phyloP scores from a whole-genome alignment of 257 asterid genomes.

The Coffea canephora region DNA sequence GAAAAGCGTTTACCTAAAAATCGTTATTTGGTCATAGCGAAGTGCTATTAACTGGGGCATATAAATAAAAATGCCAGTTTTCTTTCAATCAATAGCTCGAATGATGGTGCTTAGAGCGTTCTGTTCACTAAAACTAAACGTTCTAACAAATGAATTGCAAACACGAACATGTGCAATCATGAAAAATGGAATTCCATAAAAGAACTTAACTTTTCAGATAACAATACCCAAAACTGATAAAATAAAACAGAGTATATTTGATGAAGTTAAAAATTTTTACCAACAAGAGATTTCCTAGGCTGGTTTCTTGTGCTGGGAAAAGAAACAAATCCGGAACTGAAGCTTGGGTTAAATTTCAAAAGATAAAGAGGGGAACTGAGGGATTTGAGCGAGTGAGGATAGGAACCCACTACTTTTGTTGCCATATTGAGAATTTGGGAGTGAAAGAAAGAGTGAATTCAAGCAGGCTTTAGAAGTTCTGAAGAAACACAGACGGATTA shows the following conservation, averaged over 20 bases:
- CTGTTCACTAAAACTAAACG: neutral
- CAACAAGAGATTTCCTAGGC: slow-evolving; percentile 38
- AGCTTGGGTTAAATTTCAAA: slow-evolving; percentile 36
- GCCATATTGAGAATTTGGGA: slow-evolving; percentile 17
- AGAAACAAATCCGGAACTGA: slow-evolving; percentile 35
- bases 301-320: slow-evolving; percentile 36
- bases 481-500: neutral
- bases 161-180: neutral
- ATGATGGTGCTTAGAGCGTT: neutral
- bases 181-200: neutral
- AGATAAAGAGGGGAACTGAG: slow-evolving; percentile 28
- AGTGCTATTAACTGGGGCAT: too few species aligned
- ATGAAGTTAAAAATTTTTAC: slow-evolving; percentile 28
- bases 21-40: too few species aligned
- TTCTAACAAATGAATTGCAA: neutral
- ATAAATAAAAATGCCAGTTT: neutral
- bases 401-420: slow-evolving; percentile 28
- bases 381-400: slow-evolving; percentile 28
- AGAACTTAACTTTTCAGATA: neutral
- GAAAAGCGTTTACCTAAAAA: neutral
- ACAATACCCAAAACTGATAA: neutral
- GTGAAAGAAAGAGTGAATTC: neutral
- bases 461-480: neutral
- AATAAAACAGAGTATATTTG: too few species aligned
- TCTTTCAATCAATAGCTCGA: neutral